Conservation (phyloP, 257 asterid species). For the Ilex aquifolium region DNA sequence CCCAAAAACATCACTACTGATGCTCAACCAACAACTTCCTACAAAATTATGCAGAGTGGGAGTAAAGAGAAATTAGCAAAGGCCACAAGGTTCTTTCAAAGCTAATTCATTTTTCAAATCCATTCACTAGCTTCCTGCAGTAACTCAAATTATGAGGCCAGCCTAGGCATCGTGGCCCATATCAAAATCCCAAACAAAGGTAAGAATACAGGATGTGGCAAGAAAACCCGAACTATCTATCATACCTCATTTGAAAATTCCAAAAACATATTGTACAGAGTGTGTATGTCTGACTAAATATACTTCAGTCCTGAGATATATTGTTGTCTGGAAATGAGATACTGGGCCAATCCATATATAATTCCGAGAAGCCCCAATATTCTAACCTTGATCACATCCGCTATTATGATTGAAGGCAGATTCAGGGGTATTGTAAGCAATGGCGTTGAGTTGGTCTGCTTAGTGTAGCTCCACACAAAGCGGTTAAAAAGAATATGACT, state of each 20-base stretch:
- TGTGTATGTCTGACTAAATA: constrained; percentile 46
- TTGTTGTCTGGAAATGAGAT: constrained; percentile 78
- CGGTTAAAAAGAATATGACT: constrained; percentile 87
- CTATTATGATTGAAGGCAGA: constrained; percentile 66
- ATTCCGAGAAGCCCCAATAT: constrained; percentile 89
- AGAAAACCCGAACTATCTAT: neutral
- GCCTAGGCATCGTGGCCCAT: too few relatives aligned
- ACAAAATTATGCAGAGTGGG: too few relatives aligned
- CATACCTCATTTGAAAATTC: constrained; percentile 22
- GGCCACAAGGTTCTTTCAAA: too few relatives aligned
- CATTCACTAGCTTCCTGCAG: too few relatives aligned
- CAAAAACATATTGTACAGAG: constrained; percentile 35
- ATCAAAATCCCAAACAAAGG: neutral
- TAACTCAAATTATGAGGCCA: too few relatives aligned
- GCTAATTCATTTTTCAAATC: too few relatives aligned
- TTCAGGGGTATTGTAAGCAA: constrained; percentile 78
- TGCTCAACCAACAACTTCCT: too few relatives aligned
- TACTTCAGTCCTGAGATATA: constrained; percentile 83
- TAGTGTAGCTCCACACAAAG: constrained; percentile 89
- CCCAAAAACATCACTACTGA: too few relatives aligned
- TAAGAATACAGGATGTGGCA: neutral
- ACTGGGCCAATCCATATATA: constrained; percentile 82
- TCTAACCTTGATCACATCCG: constrained; percentile 74
- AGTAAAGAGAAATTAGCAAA: too few relatives aligned
- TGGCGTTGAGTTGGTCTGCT: constrained; percentile 54